These are phyloP conservation scores for Neofusicoccum laricinum DNA, from an alignment of 2,329 filamentous ascomycete genomes.

Conservation along the genomic window DNA sequence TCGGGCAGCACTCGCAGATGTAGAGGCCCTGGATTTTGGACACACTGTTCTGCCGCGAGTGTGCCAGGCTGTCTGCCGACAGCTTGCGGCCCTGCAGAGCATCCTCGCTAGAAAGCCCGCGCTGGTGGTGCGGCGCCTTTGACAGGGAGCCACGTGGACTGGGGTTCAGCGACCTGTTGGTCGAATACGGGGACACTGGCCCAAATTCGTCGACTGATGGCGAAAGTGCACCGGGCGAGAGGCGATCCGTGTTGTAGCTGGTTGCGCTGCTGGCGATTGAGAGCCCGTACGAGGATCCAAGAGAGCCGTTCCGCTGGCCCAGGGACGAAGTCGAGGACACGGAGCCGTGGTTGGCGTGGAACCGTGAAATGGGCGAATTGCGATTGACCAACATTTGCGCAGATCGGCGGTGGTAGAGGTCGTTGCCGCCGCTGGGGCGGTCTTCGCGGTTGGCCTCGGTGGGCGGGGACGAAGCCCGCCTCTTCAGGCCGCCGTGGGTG, in stretches of 20 bases:
- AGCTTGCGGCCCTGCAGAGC: constrained; percentile 43
- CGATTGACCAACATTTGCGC: constrained; percentile 55
- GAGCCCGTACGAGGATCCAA: constrained; percentile 59
- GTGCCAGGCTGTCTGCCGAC: constrained; percentile 43
- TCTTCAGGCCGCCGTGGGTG: constrained; percentile 57
- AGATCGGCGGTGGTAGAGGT: constrained; percentile 55
- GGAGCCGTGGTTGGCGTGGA: constrained; percentile 58
- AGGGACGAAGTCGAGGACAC: constrained; percentile 63
- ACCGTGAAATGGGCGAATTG: constrained; percentile 53
- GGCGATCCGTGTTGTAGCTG: constrained; percentile 59
- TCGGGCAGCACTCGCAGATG: constrained; percentile 93
- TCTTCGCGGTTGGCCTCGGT: constrained; percentile 52
- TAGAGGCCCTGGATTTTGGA: constrained; percentile 57
- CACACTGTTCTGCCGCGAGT: constrained; percentile 48
- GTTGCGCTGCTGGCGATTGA: constrained; percentile 65
- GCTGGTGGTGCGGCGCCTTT: constrained; percentile 37
- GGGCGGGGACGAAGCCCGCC: constrained; percentile 63
- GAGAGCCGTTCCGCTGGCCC: constrained; percentile 59
- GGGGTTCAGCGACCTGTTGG: constrained; percentile 44
- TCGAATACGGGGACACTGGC: constrained; percentile 54
- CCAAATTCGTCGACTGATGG: constrained; percentile 55
- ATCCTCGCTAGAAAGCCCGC: constrained; percentile 37
- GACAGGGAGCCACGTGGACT: constrained; percentile 41
- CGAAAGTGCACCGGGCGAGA: constrained; percentile 60
- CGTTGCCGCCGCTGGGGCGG: constrained; percentile 42